A percentile compares a stretch with the other conserved stretches of the same genome.
Conservation (phyloP, 2,329 filamentous ascomycete genomes). For the Claviceps maximensis region DNA sequence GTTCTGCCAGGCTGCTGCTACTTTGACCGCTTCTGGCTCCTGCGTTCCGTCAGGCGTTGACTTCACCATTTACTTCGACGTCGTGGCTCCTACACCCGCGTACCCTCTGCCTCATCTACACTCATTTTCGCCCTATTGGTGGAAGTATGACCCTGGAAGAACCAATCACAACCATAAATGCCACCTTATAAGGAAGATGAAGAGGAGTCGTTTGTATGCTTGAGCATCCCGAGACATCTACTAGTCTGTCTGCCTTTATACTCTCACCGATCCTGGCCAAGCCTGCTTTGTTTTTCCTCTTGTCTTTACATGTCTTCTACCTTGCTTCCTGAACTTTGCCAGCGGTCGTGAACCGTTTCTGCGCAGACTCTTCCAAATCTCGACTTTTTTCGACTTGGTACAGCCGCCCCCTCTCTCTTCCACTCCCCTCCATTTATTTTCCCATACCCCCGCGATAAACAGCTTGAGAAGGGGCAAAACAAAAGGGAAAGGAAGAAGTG, state of each 20-base stretch:
- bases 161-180: conserved; percentile 21
- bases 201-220: conserved; percentile 12
- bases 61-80: conserved; percentile 10
- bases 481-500: not conserved
- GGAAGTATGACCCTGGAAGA: conserved; percentile 15
- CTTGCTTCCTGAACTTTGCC: not conserved
- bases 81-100: conserved; percentile 19
- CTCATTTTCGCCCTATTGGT: conserved; percentile 21
- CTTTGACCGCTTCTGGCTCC: not conserved
- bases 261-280: conserved; percentile 1
- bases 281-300: conserved; percentile 3
- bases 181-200: conserved; percentile 16
- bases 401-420: not conserved
- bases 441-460: not conserved
- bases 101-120: conserved; percentile 21
- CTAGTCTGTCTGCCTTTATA: conserved; percentile 1
- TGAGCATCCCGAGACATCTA: conserved; percentile 18
- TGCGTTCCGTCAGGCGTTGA: not conserved
- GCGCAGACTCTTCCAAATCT: not conserved
- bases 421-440: too few relatives aligned
- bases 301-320: not conserved
- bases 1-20: not conserved
- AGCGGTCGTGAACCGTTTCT: not conserved
- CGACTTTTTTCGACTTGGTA: not conserved
- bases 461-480: not conserved